Evolutionary conservation across 768 basidiomycete genomes (phyloP), one percentile per base, ranked within the genome.

Genomic region (Pilatotrama ljubarskyi): DNA sequence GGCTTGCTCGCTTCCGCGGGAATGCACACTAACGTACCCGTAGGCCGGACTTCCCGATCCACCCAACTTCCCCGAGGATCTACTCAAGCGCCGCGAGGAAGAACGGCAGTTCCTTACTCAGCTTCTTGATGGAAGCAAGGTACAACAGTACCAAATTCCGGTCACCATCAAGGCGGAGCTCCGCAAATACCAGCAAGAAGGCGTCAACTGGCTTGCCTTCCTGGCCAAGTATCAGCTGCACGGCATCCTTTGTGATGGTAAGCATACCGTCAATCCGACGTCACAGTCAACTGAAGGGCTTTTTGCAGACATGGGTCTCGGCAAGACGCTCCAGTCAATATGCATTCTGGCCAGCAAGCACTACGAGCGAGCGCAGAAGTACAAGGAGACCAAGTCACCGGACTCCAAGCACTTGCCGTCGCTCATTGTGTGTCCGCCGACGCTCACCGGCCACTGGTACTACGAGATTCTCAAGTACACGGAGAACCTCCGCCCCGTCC

Each of bases 171-270:
- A 95, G 58, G 95, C 95, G 32, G 93, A 98, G 65, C 78, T 99
- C 48, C 89, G 97, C 59, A 93, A 95, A 71, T 99, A 99, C 72
- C 97, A 99, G 74, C 92, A 93, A 75, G 97, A 99, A 56, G 97
- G 97, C 35, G 92, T 99, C 64, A 98, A 93, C 71, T 99, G 97
- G 97, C 80, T 99, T 17, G 97, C 97, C 1, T 99, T 99, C 79
- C 80, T 99, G 37, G 92, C 94, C 18, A 98, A 97, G 72, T 99
- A 97, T 72, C 97, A 98, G 68, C 75, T 99, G 2, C 97, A 99
- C 70, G 97, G 97, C 14, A 93, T 98, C 67, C 85, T 99, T 26
- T 99, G 97, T 70, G 97, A 99, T 69, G 97, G 96, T 94, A 71
- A 18, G 15, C 26, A 22, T n/a, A n/a, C 3, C 15, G 11, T 14